Conservation (phyloP, 73 alveolate genomes). For the Symbiodinium pilosum region DNA sequence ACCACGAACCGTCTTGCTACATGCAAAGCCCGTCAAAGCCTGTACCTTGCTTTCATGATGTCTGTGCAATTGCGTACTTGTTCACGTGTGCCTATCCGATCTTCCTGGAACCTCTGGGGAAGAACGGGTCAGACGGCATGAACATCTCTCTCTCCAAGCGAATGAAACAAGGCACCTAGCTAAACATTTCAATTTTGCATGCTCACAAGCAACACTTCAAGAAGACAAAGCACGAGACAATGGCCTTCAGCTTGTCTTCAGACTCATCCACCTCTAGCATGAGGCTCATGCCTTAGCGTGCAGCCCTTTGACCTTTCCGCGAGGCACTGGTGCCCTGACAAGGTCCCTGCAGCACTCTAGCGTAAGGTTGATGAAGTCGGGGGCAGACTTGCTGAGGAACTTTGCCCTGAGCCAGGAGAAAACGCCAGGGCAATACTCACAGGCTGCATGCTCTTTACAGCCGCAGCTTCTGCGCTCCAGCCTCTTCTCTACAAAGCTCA, state of each 20-base stretch:
- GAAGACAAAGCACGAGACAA: background rate
- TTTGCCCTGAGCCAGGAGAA: background rate
- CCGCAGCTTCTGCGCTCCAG: too few relatives aligned
- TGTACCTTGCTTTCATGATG: too few relatives aligned
- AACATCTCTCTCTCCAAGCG: too few relatives aligned
- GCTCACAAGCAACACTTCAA: background rate
- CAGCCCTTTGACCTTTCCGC: background rate
- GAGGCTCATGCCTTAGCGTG: conserved; percentile 84
- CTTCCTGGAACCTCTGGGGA: too few relatives aligned
- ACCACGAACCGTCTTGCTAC: too few relatives aligned
- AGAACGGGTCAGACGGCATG: too few relatives aligned
- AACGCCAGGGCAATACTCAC: background rate
- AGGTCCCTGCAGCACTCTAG: conserved; percentile 64
- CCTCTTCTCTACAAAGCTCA: conserved; percentile 94
- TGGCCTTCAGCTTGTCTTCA: conserved; percentile 79
- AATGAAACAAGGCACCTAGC: too few relatives aligned
- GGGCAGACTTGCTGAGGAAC: conserved; percentile 60
- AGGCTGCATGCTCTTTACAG: background rate
- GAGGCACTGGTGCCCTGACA: background rate
- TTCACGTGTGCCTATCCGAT: too few relatives aligned
- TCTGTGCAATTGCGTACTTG: too few relatives aligned
- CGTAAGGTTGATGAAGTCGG: conserved; percentile 84
- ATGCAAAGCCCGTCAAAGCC: too few relatives aligned
- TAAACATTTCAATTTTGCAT: too few relatives aligned
- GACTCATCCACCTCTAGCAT: conserved; percentile 91